Percentiles rank a stretch among this genome's conserved stretches.
phyloP scores from a whole-genome alignment of 768 basidiomycete species.

The Lyophyllum atratum region DNA sequence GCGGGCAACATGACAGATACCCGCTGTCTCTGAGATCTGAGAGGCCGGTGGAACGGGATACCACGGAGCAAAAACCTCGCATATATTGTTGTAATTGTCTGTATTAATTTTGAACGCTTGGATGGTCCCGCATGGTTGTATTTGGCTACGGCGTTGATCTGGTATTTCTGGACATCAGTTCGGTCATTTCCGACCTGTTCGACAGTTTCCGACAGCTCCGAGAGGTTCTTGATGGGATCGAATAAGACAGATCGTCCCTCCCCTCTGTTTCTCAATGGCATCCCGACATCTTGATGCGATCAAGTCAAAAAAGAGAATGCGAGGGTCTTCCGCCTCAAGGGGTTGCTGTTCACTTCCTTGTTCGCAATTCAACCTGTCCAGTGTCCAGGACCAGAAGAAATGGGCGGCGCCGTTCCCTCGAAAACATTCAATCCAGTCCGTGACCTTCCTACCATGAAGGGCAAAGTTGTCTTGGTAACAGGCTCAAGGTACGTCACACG shows the following conservation, averaged over 20 bases:
- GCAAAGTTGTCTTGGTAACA: background rate
- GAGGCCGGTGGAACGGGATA: too few relatives aligned
- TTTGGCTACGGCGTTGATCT: too few relatives aligned
- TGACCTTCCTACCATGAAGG: background rate
- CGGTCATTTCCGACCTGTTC: background rate
- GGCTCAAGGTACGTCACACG: background rate
- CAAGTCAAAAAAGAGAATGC: too few relatives aligned
- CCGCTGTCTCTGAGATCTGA: too few relatives aligned
- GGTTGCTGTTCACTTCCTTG: background rate
- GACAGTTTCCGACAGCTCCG: background rate
- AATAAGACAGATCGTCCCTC: background rate
- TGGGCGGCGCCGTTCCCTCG: background rate
- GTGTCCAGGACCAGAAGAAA: background rate
- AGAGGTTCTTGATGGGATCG: constrained; percentile 2
- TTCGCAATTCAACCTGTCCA: background rate
- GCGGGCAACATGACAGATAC: too few relatives aligned
- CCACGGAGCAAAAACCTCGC: too few relatives aligned
- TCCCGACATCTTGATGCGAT: too few relatives aligned
- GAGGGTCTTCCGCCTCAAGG: too few relatives aligned
- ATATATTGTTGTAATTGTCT: too few relatives aligned
- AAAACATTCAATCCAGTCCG: background rate
- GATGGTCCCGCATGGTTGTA: too few relatives aligned
- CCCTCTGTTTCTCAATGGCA: background rate
- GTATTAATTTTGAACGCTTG: too few relatives aligned
- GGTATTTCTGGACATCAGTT: background rate